phyloP scores from a whole-genome alignment of 2,329 filamentous ascomycete genomes.

The Talaromyces sp. region DNA sequence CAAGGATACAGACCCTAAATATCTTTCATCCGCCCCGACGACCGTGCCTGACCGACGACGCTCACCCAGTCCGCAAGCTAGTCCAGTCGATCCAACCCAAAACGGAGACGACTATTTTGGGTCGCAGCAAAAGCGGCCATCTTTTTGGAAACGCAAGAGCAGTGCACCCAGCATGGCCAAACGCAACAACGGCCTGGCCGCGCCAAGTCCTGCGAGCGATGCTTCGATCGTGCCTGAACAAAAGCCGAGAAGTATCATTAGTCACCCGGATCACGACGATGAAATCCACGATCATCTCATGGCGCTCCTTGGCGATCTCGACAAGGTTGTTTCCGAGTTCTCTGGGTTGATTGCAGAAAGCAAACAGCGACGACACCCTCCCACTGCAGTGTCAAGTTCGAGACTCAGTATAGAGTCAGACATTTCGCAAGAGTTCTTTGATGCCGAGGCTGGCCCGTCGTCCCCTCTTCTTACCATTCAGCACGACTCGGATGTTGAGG shows the following conservation, averaged over 20 bases:
- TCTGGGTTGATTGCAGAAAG: slow-evolving; percentile 68
- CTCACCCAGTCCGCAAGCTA: slow-evolving; percentile 28
- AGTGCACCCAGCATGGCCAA: slow-evolving; percentile 44
- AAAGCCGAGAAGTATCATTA: slow-evolving; percentile 26
- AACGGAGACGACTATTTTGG: slow-evolving; percentile 28
- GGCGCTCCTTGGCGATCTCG: slow-evolving; percentile 75
- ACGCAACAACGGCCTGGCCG: slow-evolving; percentile 40
- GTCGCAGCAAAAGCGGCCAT: slow-evolving; percentile 55
- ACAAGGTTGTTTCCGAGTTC: slow-evolving; percentile 78
- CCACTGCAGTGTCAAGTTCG: slow-evolving; percentile 49
- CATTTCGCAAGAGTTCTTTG: slow-evolving; percentile 86
- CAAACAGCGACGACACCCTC: slow-evolving; percentile 64
- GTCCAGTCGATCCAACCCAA: slow-evolving; percentile 24
- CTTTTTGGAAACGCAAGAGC: slow-evolving; percentile 90
- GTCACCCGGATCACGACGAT: slow-evolving; percentile 49
- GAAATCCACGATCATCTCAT: slow-evolving; percentile 77
- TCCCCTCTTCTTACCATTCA: slow-evolving; percentile 71
- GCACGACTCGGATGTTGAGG: slow-evolving; percentile 63
- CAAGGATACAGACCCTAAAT: slow-evolving; percentile 71
- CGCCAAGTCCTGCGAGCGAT: slow-evolving; percentile 36
- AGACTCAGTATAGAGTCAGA: slow-evolving; percentile 74
- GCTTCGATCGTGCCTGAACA: slow-evolving; percentile 23
- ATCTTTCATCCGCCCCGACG: slow-evolving; percentile 23
- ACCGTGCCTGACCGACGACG: slow-evolving; percentile 19
- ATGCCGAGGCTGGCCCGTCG: slow-evolving; percentile 62